Percentiles rank a stretch among this genome's conserved stretches.
Conservation (phyloP, 306 rosid species). For the Chamaecrista fasciculata region DNA sequence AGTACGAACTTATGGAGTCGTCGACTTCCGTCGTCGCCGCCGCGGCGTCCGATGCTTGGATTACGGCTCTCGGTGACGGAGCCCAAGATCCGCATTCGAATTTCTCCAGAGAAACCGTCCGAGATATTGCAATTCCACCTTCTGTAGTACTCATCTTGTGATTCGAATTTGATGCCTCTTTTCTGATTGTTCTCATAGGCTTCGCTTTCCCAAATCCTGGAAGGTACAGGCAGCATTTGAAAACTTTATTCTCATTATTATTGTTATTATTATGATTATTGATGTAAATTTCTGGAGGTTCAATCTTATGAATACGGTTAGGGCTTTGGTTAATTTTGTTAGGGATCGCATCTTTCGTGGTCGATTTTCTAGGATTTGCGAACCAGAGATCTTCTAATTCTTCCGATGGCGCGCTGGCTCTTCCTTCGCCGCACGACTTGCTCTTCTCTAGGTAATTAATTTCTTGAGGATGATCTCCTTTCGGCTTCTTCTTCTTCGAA, state of each 20-base stretch:
- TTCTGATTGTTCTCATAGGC: slow-evolving; percentile 43
- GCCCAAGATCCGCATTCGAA: slow-evolving; percentile 99
- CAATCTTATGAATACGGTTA: no score
- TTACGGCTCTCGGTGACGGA: slow-evolving; percentile 44
- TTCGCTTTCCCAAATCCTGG: slow-evolving; percentile 70
- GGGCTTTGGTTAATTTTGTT: no score
- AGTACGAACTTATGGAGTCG: slow-evolving; percentile 50
- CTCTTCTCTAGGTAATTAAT: slow-evolving; percentile 43
- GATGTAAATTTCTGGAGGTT: no score
- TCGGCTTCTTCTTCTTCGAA: no score
- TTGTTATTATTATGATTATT: no score
- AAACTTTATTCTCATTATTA: slow-evolving; percentile 29
- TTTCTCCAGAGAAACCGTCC: slow-evolving; percentile 76
- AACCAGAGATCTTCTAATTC: slow-evolving; percentile 72
- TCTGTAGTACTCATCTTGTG: not conserved
- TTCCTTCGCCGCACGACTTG: slow-evolving; percentile 65
- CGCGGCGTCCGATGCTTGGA: no score
- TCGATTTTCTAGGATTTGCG: not conserved
- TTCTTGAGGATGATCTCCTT: slow-evolving; percentile 24
- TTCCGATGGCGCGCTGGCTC: slow-evolving; percentile 35
- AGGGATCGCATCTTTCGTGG: no score
- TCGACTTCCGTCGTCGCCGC: slow-evolving; percentile 46
- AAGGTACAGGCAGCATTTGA: slow-evolving; percentile 73
- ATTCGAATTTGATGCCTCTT: slow-evolving; percentile 18
- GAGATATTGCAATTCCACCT: slow-evolving; percentile 43